phyloP scores from a whole-genome alignment of 257 asterid genomes.

The Verbena officinalis region DNA sequence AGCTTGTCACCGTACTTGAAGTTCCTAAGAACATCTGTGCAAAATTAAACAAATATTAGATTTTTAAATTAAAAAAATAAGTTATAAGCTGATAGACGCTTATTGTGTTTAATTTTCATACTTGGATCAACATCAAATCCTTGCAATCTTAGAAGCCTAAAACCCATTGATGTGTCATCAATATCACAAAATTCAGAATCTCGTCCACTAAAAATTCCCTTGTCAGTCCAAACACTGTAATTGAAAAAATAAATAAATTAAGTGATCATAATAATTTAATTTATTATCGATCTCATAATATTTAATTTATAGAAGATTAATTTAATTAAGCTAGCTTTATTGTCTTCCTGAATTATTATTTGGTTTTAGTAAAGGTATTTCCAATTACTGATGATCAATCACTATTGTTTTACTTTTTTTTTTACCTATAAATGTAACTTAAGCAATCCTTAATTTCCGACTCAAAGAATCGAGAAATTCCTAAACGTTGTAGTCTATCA shows the following conservation, averaged over 20 bases:
- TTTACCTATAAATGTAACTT: conserved; percentile 43
- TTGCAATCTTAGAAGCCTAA: conserved; percentile 51
- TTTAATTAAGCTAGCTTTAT: too few relatives aligned
- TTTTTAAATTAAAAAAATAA: background rate
- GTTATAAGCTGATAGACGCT: background rate
- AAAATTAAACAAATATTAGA: background rate
- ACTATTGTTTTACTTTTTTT: too few relatives aligned
- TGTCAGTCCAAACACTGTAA: conserved; percentile 45
- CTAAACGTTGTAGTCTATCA: conserved; percentile 60
- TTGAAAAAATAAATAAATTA: background rate
- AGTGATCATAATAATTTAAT: too few relatives aligned
- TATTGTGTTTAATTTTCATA: conserved; percentile 2
- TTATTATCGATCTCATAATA: too few relatives aligned
- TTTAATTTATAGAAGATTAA: too few relatives aligned
- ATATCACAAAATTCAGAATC: conserved; percentile 41
- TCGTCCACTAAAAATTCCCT: conserved; percentile 51
- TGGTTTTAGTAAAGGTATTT: background rate
- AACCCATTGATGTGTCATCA: conserved; percentile 57
- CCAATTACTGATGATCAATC: background rate
- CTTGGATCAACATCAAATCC: conserved; percentile 48
- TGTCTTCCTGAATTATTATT: too few relatives aligned
- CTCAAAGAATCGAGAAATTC: conserved; percentile 49
- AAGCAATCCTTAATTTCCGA: conserved; percentile 42
- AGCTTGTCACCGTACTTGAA: conserved; percentile 43
- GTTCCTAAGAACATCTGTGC: conserved; percentile 42